Base-by-base conservation (phyloP, 208 protist genomes). In the Strigomonas galati region DNA sequence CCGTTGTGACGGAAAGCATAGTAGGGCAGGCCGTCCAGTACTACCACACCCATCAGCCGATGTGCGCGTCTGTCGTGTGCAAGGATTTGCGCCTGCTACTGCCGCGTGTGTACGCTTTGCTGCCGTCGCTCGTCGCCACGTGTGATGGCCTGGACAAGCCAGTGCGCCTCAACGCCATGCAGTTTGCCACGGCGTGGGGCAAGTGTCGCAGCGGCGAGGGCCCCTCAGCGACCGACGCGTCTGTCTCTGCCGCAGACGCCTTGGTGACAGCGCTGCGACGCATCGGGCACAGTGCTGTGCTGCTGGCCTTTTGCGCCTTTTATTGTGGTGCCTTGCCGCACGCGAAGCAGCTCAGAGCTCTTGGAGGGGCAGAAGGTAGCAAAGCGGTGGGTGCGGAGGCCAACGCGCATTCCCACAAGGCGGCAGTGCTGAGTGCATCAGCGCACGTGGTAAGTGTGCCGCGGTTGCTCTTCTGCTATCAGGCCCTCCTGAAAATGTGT, bases 221-320 rank as follows among this genome's bases (percentile, higher is more conserved):
- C 28, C 46, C 15, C 23, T 56, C 17, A 19, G 28, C 44, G 63
- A 30, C 15, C 6, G 67, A 2, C 32, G 55, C 26, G 37, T 32
- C 10, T 17, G 27, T 30, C 15, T 12, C 48, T 0, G 24, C 43
- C 37, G 70, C 43, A 7, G 76, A 78, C 51, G 68, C 78, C 0
- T 71, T 95, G 7, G 86, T 87, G 56, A 35, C 64, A 2, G 84
- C 82, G n/a, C 71, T 95, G 61, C 59, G 63, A 56, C 64, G 75
- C 0, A 73, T 93, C 31, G 82, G 89, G 19, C 82, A 82, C 65
- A 83, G 82, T 0, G 89, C 86, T 1, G 85, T 91, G 63, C 69
- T 95, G 64, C 78, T 92, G 53, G 82, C 86, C 46, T 82, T 93
- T 27, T 79, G 80, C 37, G 74, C 82, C 28, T 95, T 95, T 64